Evolutionary conservation across 2,329 filamentous ascomycete genomes (phyloP).

Genomic region (Epichloe scottii): DNA sequence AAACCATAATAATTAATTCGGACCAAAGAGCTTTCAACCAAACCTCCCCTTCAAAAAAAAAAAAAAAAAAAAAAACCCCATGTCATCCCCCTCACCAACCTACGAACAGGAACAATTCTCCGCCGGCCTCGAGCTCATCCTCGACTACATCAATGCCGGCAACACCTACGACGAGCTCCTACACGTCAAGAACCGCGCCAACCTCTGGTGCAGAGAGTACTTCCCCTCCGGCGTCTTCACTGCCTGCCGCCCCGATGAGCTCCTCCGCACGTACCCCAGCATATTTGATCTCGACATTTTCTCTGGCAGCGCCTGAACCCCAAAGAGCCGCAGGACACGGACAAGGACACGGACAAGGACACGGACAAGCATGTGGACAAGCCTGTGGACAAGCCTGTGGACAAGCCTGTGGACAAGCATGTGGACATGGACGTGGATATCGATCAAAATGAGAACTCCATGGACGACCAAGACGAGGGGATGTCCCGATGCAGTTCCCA

Average conservation of each 20-base stretch:
- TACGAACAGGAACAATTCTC: too few relatives aligned
- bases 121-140: conserved; percentile 10
- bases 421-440: not conserved
- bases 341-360: not conserved
- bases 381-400: too few relatives aligned
- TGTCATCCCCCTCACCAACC: not conserved
- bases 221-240: not conserved
- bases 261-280: not conserved
- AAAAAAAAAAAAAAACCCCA: not conserved
- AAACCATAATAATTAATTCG: too few relatives aligned
- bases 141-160: conserved; percentile 17
- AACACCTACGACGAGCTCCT: conserved; percentile 5
- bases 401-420: too few relatives aligned
- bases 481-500: not conserved
- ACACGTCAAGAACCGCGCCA: not conserved
- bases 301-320: not conserved
- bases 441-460: not conserved
- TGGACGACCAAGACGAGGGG: not conserved
- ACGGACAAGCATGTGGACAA: too few relatives aligned
- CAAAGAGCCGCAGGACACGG: too few relatives aligned
- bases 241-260: not conserved
- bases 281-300: not conserved
- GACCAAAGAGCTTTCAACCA: not conserved
- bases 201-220: conserved; percentile 2
- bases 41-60: too few relatives aligned